Evolutionary conservation across 2,329 filamentous ascomycete genomes (phyloP), one percentile per base, ranked within the genome.

Genomic region (Clathrospora elynae): DNA sequence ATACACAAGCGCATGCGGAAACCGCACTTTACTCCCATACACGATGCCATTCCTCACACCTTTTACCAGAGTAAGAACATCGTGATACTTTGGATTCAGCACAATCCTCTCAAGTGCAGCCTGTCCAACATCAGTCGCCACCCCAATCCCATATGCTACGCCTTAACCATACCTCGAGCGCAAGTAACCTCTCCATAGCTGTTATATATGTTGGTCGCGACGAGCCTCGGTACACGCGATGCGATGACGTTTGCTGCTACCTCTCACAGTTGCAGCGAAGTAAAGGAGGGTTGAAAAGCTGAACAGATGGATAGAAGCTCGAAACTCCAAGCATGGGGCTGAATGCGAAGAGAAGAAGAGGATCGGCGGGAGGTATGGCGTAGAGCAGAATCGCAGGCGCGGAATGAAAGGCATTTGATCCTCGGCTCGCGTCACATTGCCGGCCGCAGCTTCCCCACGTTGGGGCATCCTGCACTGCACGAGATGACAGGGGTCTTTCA

Each of bases 11-110:
- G 93, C 93, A 75, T 99, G 93, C 54, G 93, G 93, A 75, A 99
- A 97, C 53, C 93, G 91, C 72, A 99, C 90, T 82, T 97, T 97
- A 62, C 88, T 84, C 49, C 93, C 93, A 74, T 99, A 99, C 52
- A 99, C 90, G 55, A 91, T 85, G 71, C 93, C 93, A 83, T 97
- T 99, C 73, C 93, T 90, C 57, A 93, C 87, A 62, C 85, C 90
- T 80, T 99, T 99, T 71, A 96, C 71, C 57, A 99, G 79, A 43
- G 88, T 83, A 50, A 99, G 82, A 42, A 90, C 70, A 62, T 93
- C 89, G 62, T 93, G 89, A 74, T 96, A 88, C 56, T 83, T 80
- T 5, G 91, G 90, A 68, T 97, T 84, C 50, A 93, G 81, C 56
- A 91, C 78, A 42, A 96, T 78, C 57, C 81, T 80, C 75, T 95